Conservation (phyloP, 2,329 filamentous ascomycete species). For the Neurospora sp. region DNA sequence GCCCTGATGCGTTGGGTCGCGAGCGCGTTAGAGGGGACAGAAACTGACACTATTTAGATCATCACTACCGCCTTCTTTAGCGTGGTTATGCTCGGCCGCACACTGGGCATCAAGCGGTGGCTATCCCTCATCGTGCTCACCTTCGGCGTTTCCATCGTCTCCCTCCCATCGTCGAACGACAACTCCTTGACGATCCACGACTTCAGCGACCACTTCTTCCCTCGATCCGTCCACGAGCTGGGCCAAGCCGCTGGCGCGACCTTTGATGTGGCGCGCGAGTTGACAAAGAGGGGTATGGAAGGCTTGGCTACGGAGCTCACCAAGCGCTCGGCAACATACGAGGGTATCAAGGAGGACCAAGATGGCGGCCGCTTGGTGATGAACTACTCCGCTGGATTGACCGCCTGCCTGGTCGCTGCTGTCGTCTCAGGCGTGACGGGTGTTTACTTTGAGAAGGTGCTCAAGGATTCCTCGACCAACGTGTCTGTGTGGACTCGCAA, state of each 20-base stretch:
- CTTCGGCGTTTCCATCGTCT: constrained; percentile 74
- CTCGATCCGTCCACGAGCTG: constrained; percentile 68
- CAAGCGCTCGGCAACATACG: constrained; percentile 77
- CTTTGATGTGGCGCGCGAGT: constrained; percentile 38
- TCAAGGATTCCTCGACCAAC: constrained; percentile 70
- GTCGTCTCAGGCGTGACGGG: constrained; percentile 75
- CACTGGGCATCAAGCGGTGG: constrained; percentile 68
- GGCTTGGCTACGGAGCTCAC: constrained; percentile 33
- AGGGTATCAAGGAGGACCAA: constrained; percentile 68
- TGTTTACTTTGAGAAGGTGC: constrained; percentile 81
- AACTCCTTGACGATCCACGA: constrained; percentile 53
- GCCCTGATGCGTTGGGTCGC: background rate
- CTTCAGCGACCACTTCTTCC: constrained; percentile 60
- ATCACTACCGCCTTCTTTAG: constrained; percentile 84
- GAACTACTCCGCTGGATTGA: constrained; percentile 70
- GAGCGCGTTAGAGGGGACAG: background rate
- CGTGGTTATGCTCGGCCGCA: constrained; percentile 63
- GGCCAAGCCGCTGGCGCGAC: constrained; percentile 50
- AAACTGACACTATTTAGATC: constrained; percentile 41
- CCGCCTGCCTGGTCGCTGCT: constrained; percentile 69
- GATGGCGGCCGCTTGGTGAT: constrained; percentile 41
- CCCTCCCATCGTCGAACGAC: constrained; percentile 55
- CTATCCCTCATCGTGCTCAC: constrained; percentile 69
- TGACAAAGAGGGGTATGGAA: constrained; percentile 37
- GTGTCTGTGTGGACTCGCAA: constrained; percentile 90